Conservation (phyloP, 2,329 filamentous ascomycete species). For the Aureobasidium sp. region DNA sequence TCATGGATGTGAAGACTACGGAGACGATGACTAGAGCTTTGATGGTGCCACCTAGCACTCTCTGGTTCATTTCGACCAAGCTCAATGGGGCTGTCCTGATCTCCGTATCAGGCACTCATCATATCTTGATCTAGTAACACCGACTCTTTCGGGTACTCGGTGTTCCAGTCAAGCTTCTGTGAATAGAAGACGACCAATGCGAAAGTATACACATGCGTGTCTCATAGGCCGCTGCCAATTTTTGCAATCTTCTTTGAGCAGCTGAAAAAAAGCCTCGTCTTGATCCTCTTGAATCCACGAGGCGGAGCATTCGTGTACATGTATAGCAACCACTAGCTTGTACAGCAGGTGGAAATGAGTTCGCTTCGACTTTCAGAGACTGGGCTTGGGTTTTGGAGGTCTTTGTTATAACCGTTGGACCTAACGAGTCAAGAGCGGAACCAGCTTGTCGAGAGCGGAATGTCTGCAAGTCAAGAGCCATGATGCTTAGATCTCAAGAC, state of each 20-base stretch:
- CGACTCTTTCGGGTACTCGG: too few species aligned
- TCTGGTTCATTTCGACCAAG: too few species aligned
- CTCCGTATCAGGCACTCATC: too few species aligned
- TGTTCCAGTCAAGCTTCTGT: background rate
- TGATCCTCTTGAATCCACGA: background rate
- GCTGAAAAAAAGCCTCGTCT: background rate
- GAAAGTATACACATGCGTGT: background rate
- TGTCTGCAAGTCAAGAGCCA: background rate
- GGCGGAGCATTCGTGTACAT: background rate
- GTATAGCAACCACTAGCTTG: slow-evolving; percentile 5
- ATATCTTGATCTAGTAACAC: too few species aligned
- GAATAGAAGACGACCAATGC: background rate
- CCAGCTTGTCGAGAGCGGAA: too few species aligned
- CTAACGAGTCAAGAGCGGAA: background rate
- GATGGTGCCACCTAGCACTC: too few species aligned
- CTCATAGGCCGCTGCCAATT: background rate
- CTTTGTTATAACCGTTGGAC: background rate
- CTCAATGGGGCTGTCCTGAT: too few species aligned
- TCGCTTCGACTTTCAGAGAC: background rate
- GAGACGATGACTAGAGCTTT: too few species aligned
- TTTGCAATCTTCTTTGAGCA: background rate
- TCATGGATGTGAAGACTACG: too few species aligned
- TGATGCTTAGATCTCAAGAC: background rate
- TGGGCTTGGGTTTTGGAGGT: background rate
- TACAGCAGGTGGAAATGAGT: background rate